Conservation (phyloP, 805 yeast species). For the Myxozyma neotropica region DNA sequence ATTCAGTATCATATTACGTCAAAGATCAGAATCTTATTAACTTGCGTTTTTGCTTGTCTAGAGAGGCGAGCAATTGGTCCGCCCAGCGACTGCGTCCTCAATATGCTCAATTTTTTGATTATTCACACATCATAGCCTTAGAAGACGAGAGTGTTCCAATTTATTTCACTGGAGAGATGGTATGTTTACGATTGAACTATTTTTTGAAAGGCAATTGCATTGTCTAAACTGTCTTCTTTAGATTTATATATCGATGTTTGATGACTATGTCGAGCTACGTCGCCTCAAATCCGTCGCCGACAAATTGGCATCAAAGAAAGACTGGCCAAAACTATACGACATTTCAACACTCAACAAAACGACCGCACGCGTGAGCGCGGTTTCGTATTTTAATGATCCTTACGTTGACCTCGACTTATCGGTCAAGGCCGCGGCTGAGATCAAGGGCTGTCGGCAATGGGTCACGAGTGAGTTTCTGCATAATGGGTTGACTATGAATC, state of each 20-base stretch:
- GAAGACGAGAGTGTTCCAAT: conserved; percentile 33
- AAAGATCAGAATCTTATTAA: too few relatives aligned
- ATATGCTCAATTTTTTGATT: conserved; percentile 43
- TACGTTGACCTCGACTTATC: conserved; percentile 50
- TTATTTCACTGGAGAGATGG: conserved; percentile 59
- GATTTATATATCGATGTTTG: conserved; percentile 54
- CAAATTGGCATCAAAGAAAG: conserved; percentile 35
- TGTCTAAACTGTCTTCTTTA: neutral
- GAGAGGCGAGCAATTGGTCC: conserved; percentile 50
- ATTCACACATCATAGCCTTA: conserved; percentile 4
- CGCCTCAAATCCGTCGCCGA: conserved; percentile 49
- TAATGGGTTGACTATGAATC: conserved; percentile 48
- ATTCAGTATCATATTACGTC: too few relatives aligned
- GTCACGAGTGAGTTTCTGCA: conserved; percentile 52
- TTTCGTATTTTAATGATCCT: conserved; percentile 38
- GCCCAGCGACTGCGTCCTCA: conserved; percentile 45
- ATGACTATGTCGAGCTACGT: conserved; percentile 51
- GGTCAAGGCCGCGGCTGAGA: conserved; percentile 43
- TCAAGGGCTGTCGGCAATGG: conserved; percentile 47
- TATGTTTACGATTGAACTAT: neutral
- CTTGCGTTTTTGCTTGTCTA: conserved; percentile 13
- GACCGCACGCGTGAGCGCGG: conserved; percentile 35
- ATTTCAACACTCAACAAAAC: conserved; percentile 37
- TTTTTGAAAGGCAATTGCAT: too few relatives aligned
- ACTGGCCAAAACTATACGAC: conserved; percentile 49